A percentile compares a stretch with the other conserved stretches of the same genome.
Evolutionary conservation across 306 rosid genomes (phyloP).

Genomic region (Prunus davidiana): DNA sequence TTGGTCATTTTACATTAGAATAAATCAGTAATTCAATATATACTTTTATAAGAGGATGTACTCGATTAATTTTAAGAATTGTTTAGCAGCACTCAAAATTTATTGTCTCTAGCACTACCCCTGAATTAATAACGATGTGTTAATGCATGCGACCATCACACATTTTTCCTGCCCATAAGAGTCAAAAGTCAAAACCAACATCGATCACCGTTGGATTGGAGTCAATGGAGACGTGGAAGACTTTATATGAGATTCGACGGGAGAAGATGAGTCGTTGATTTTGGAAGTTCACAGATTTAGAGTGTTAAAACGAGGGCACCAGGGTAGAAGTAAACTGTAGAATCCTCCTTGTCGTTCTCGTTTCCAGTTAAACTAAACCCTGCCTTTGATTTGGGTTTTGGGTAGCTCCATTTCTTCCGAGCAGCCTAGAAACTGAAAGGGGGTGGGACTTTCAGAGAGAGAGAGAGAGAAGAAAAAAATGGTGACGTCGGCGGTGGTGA

Average conservation of each 20-base stretch:
- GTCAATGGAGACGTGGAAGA: neutral
- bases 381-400: neutral
- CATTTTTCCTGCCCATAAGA: neutral
- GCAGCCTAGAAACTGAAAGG: neutral
- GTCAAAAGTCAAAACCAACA: neutral
- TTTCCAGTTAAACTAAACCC: slow-evolving; percentile 4
- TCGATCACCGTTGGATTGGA: neutral
- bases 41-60: too few relatives aligned
- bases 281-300: neutral
- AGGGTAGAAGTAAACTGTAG: neutral
- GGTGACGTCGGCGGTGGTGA: slow-evolving; percentile 81
- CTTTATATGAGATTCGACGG: neutral
- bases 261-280: neutral
- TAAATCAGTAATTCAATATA: too few relatives aligned
- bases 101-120: too few relatives aligned
- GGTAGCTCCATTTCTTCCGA: neutral
- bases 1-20: too few relatives aligned
- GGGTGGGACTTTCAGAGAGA: neutral
- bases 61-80: too few relatives aligned
- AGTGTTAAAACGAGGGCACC: neutral
- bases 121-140: too few relatives aligned
- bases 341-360: neutral
- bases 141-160: too few relatives aligned
- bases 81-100: too few relatives aligned
- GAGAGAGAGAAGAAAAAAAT: slow-evolving; percentile 24